phyloP scores from a whole-genome alignment of 202 grass and related monocot genomes.

The Zoysia matrella region DNA sequence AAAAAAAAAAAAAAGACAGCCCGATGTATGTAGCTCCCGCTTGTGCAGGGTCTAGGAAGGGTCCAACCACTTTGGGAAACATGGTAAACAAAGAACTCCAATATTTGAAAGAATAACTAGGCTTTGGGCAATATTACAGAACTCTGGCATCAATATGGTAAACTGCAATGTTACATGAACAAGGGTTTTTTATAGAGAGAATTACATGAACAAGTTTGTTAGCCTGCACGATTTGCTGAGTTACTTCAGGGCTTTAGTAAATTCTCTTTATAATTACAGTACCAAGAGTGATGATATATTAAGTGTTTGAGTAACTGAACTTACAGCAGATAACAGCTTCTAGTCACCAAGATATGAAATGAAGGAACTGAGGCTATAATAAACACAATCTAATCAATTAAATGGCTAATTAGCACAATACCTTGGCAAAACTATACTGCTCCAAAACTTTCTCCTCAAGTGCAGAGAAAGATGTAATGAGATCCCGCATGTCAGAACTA shows the following conservation, averaged over 20 bases:
- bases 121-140: constrained; percentile 20
- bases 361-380: constrained; percentile 9
- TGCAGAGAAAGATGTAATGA: constrained; percentile 83
- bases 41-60: too few species aligned
- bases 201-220: constrained; percentile 8
- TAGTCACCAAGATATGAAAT: constrained; percentile 26
- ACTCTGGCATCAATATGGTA: neutral
- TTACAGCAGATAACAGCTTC: neutral
- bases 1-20: too few species aligned
- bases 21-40: too few species aligned
- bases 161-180: constrained; percentile 18
- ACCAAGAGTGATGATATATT: constrained; percentile 9
- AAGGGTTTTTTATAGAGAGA: neutral
- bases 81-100: constrained; percentile 22
- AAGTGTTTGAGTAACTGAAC: constrained; percentile 10
- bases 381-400: neutral
- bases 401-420: constrained; percentile 39
- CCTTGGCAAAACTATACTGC: constrained; percentile 95
- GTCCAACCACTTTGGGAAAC: too few species aligned
- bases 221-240: neutral
- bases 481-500: constrained; percentile 79
- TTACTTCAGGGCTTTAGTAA: constrained; percentile 26
- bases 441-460: constrained; percentile 90
- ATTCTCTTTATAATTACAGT: constrained; percentile 4
- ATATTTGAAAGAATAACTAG: constrained; percentile 8